Evolutionary conservation across 345 rosid species (phyloP).

Genomic region (Raphanus sativus): DNA sequence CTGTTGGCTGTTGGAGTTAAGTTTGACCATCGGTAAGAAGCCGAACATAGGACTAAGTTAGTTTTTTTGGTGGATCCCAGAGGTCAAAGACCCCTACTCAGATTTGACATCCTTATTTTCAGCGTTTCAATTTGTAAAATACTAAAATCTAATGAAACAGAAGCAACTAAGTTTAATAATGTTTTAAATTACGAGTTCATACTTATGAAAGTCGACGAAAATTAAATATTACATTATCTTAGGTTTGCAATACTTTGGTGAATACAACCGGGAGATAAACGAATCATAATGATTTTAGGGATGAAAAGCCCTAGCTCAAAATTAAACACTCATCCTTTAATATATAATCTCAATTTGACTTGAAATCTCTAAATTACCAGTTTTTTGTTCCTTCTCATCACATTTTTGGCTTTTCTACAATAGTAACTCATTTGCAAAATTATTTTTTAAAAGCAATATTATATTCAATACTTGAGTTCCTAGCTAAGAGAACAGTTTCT

Average conservation of each 20-base stretch:
- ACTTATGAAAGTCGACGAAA: background rate
- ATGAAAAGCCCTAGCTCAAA: background rate
- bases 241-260: background rate
- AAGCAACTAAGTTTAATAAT: background rate
- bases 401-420: background rate
- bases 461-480: background rate
- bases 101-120: constrained; percentile 27
- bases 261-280: background rate
- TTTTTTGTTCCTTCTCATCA: background rate
- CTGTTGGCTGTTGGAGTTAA: constrained; percentile 28
- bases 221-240: background rate
- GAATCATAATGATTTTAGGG: background rate
- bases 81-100: constrained; percentile 33
- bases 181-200: background rate
- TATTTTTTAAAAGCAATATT: background rate
- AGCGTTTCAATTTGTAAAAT: background rate
- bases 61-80: constrained; percentile 33
- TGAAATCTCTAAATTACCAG: background rate
- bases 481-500: background rate
- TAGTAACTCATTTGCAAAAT: background rate
- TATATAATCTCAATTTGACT: background rate
- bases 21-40: constrained; percentile 35
- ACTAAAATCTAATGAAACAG: background rate
- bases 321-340: background rate
- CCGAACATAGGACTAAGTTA: constrained; percentile 27